These are phyloP conservation scores for Metschnikowia similis DNA, from an alignment of 805 yeast genomes.

Conservation along the genomic window DNA sequence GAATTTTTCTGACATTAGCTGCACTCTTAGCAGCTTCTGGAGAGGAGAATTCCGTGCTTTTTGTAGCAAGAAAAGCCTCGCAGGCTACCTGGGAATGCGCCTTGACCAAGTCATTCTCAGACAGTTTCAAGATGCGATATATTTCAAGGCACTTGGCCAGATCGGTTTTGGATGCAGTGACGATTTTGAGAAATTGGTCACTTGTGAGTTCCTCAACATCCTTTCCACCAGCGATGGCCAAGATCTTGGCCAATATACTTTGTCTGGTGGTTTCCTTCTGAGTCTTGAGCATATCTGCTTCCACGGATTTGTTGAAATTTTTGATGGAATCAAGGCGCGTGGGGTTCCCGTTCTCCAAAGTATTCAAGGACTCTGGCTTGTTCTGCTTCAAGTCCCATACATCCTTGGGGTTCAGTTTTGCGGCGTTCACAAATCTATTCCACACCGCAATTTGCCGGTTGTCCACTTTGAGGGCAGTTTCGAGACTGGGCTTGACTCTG, in stretches of 20 bases:
- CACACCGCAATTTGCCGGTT: constrained; percentile 67
- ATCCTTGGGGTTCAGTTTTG: constrained; percentile 51
- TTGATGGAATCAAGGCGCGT: constrained; percentile 18
- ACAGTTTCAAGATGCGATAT: constrained; percentile 25
- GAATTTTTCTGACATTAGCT: constrained; percentile 30
- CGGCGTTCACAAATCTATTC: constrained; percentile 67
- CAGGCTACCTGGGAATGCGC: constrained; percentile 18
- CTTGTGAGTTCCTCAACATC: constrained; percentile 21
- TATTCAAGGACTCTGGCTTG: constrained; percentile 36
- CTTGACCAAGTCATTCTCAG: constrained; percentile 24
- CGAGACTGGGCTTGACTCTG: constrained; percentile 71
- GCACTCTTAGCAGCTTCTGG: constrained; percentile 30
- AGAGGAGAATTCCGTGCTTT: constrained; percentile 30
- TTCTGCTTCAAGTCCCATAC: constrained; percentile 49
- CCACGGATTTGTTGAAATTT: constrained; percentile 34
- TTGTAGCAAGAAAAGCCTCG: constrained; percentile 27
- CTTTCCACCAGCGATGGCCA: constrained; percentile 26
- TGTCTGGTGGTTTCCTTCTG: constrained; percentile 44
- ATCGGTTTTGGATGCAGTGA: constrained; percentile 18
- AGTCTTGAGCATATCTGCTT: constrained; percentile 39
- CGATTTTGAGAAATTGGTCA: constrained; percentile 14
- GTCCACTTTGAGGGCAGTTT: constrained; percentile 65
- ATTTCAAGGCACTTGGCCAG: constrained; percentile 34
- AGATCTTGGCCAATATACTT: constrained; percentile 42
- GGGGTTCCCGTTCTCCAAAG: constrained; percentile 16